Conservation (phyloP, 2,329 filamentous ascomycete genomes). For the Pestalotiopsis sp. region DNA sequence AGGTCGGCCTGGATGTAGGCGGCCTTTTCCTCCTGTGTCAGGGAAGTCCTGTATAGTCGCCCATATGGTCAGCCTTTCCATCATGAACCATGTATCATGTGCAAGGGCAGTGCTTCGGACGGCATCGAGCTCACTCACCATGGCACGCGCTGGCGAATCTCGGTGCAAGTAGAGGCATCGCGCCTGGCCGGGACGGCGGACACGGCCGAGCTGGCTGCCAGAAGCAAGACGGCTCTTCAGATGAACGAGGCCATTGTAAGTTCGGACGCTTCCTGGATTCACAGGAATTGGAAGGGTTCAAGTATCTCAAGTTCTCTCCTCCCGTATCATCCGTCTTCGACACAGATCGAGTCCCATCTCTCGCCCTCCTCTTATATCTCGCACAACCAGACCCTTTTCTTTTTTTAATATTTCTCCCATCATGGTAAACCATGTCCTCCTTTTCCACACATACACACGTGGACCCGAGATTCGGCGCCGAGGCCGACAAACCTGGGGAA, state of each 20-base stretch:
- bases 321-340: too few relatives aligned
- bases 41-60: background rate
- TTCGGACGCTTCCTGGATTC: too few relatives aligned
- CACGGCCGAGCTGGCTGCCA: background rate
- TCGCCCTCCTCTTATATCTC: too few relatives aligned
- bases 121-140: background rate
- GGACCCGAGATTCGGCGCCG: background rate
- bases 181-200: background rate
- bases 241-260: background rate
- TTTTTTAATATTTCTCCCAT: background rate
- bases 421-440: too few relatives aligned
- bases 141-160: constrained; percentile 3
- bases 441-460: too few relatives aligned
- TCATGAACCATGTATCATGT: background rate
- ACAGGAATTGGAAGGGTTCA: too few relatives aligned
- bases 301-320: too few relatives aligned
- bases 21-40: constrained; percentile 3
- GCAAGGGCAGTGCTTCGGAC: background rate
- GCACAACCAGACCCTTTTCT: background rate
- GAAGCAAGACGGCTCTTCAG: background rate
- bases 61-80: background rate
- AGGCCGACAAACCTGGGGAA: background rate
- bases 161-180: background rate
- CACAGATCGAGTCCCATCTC: too few relatives aligned
- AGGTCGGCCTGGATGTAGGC: constrained; percentile 9